These are phyloP conservation scores for Evansstolkia leycettana DNA, from an alignment of 495 filamentous ascomycete genomes.

Conservation along the genomic window DNA sequence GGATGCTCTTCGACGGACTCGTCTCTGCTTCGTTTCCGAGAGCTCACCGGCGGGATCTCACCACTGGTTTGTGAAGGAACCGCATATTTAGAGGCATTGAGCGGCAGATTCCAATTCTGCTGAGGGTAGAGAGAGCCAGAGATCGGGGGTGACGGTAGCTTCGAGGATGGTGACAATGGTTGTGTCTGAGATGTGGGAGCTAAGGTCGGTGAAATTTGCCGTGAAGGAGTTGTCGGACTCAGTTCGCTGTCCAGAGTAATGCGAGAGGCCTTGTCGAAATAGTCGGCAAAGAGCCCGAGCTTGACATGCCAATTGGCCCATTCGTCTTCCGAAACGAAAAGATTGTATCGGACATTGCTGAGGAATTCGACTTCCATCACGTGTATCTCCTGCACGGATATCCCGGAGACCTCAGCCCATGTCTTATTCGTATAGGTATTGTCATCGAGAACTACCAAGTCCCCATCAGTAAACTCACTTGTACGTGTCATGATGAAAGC, in stretches of 20 bases:
- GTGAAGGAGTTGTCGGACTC: slow-evolving; percentile 7
- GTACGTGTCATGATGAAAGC: too few relatives aligned
- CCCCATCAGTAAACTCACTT: slow-evolving; percentile 14
- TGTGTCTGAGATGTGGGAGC: slow-evolving; percentile 15
- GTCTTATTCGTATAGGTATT: slow-evolving; percentile 99
- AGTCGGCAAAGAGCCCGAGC: slow-evolving; percentile 65
- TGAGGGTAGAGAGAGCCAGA: slow-evolving; percentile 16
- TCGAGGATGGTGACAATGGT: slow-evolving; percentile 25
- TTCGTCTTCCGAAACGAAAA: slow-evolving; percentile 68
- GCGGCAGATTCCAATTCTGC: slow-evolving; percentile 19
- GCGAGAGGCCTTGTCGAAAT: slow-evolving; percentile 54
- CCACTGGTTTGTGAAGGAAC: slow-evolving; percentile 11
- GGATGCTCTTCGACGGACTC: slow-evolving; percentile 50
- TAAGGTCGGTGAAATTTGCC: slow-evolving; percentile 21
- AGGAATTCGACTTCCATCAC: slow-evolving; percentile 99
- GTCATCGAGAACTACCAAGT: slow-evolving; percentile 68
- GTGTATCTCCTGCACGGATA: slow-evolving; percentile 90
- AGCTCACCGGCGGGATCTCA: slow-evolving; percentile 23
- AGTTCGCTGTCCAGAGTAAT: slow-evolving; percentile 16
- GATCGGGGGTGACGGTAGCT: slow-evolving; percentile 42
- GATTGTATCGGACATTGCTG: slow-evolving; percentile 93
- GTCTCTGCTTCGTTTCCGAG: slow-evolving; percentile 64
- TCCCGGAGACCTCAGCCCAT: slow-evolving; percentile 96
- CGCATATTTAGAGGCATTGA: slow-evolving; percentile 16
- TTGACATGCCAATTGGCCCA: slow-evolving; percentile 82